Percentiles rank a stretch among this genome's conserved stretches.
Evolutionary conservation across 2,329 filamentous ascomycete genomes (phyloP).

Genomic region (Cordyceps javanica): DNA sequence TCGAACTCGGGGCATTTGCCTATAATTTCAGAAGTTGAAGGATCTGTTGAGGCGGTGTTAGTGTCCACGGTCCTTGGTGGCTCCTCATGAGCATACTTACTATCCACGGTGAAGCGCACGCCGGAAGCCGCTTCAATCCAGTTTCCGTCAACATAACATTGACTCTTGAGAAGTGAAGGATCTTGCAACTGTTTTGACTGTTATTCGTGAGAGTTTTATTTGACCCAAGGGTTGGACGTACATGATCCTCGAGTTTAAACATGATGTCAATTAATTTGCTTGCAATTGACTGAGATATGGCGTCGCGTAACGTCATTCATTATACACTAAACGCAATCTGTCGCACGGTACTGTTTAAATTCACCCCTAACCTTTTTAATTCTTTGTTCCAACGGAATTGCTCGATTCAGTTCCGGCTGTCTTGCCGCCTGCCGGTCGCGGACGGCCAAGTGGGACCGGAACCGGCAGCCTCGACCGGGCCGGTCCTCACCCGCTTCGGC

Average conservation of each 20-base stretch:
- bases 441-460: slow-evolving; percentile 8
- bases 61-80: not conserved
- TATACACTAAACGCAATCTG: too few species aligned
- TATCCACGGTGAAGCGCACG: slow-evolving; percentile 66
- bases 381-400: not conserved
- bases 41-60: slow-evolving; percentile 42
- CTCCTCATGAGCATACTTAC: slow-evolving; percentile 40
- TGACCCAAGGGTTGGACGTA: not conserved
- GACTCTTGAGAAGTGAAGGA: slow-evolving; percentile 60
- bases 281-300: too few species aligned
- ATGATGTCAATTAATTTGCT: not conserved
- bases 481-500: not conserved
- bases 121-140: slow-evolving; percentile 67
- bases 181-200: slow-evolving; percentile 46
- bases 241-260: not conserved
- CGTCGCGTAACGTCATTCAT: not conserved
- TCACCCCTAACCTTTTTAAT: not conserved
- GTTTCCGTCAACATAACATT: slow-evolving; percentile 70
- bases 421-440: not conserved
- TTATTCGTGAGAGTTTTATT: not conserved
- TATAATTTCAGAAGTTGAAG: slow-evolving; percentile 62
- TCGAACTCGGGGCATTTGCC: slow-evolving; percentile 61
- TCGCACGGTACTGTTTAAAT: not conserved
- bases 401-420: not conserved
- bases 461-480: slow-evolving; percentile 6